These are phyloP conservation scores for Geoglossum cookeanum DNA, from an alignment of 2,329 filamentous ascomycete species.

Conservation along the genomic window DNA sequence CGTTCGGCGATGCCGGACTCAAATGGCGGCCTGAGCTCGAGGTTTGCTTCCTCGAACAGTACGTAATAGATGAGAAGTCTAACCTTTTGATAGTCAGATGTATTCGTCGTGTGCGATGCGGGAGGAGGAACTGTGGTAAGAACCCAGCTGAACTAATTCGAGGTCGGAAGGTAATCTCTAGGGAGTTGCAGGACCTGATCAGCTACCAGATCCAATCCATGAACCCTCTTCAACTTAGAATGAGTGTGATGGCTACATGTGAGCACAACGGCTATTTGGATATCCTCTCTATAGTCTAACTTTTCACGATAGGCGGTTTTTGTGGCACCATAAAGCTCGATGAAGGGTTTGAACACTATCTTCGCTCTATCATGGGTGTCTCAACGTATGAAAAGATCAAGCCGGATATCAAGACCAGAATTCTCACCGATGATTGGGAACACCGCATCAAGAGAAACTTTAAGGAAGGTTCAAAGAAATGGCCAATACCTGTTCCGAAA, in stretches of 20 bases:
- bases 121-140: neutral
- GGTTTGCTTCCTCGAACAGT: constrained; percentile 3
- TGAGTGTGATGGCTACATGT: neutral
- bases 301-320: neutral
- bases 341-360: neutral
- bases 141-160: neutral
- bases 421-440: neutral
- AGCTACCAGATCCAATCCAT: neutral
- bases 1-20: constrained; percentile 14
- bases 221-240: neutral
- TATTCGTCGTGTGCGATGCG: neutral
- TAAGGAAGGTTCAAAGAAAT: neutral
- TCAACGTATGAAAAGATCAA: neutral
- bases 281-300: too few species aligned
- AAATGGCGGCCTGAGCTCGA: constrained; percentile 11
- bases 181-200: neutral
- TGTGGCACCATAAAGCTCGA: neutral
- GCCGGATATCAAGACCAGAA: neutral
- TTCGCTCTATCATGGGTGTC: neutral
- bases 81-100: neutral
- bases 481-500: too few species aligned
- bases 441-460: neutral
- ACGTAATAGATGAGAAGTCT: neutral
- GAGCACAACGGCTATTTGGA: neutral
- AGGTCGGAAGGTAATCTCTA: neutral